Percentiles rank a stretch among this genome's conserved stretches.
phyloP scores from a whole-genome alignment of 106 monocot genomes.

The Chionographis japonica region DNA sequence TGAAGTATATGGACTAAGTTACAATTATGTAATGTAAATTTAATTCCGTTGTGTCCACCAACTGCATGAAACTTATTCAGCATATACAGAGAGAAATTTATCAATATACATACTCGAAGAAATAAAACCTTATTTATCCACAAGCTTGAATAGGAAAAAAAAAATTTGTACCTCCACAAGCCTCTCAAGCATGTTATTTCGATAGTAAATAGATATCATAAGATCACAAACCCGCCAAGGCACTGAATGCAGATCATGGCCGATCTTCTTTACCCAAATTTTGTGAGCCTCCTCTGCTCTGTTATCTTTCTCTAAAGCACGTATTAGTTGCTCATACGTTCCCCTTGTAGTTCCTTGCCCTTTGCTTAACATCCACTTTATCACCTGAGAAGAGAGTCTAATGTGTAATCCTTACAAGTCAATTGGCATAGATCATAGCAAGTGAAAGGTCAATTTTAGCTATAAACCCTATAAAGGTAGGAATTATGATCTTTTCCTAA shows the following conservation, averaged over 20 bases:
- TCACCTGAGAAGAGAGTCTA: constrained; percentile 32
- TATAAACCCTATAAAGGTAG: too few relatives aligned
- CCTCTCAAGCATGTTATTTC: constrained; percentile 93
- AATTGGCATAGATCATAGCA: background rate
- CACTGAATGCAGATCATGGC: constrained; percentile 80
- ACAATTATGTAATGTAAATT: too few relatives aligned
- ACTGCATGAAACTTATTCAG: too few relatives aligned
- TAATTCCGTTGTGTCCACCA: too few relatives aligned
- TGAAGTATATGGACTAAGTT: too few relatives aligned
- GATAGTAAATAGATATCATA: constrained; percentile 93
- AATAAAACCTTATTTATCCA: background rate
- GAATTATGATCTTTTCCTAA: too few relatives aligned
- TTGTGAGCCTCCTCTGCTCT: constrained; percentile 93
- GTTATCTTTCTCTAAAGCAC: constrained; percentile 87
- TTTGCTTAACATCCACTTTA: constrained; percentile 99
- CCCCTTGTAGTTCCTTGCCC: constrained; percentile 92
- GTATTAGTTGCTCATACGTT: constrained; percentile 84
- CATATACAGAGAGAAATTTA: too few relatives aligned
- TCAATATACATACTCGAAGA: too few relatives aligned
- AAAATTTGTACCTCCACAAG: constrained; percentile 64
- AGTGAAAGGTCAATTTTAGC: background rate
- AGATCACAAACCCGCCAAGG: constrained; percentile 90
- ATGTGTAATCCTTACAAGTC: background rate
- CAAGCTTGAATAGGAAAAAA: background rate
- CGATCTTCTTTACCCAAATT: constrained; percentile 75